A percentile compares a stretch with the other conserved stretches of the same genome.
Conservation (phyloP, 2,329 filamentous ascomycete genomes). For the Ceratocystis albifundus region DNA sequence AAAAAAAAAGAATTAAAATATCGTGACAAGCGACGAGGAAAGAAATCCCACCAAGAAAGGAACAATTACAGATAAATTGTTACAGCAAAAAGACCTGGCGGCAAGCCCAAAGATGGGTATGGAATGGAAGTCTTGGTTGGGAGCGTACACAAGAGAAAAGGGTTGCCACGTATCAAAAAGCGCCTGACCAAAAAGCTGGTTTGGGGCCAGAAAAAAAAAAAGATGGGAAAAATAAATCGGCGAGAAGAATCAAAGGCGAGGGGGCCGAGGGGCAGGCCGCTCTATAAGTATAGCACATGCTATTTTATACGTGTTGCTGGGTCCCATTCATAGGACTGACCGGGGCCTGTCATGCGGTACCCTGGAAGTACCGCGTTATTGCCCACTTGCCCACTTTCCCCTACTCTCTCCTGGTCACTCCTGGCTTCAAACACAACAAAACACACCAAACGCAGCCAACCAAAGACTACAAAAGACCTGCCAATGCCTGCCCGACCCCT, state of each 20-base stretch:
- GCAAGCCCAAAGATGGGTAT: not conserved
- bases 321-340: slow-evolving; percentile 6
- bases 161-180: slow-evolving; percentile 14
- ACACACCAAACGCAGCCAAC: too few species aligned
- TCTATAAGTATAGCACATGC: slow-evolving; percentile 36
- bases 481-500: slow-evolving; percentile 8
- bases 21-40: not conserved
- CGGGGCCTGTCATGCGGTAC: slow-evolving; percentile 17
- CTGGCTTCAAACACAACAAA: not conserved
- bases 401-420: not conserved
- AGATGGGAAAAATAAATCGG: slow-evolving; percentile 21
- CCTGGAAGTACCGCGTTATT: slow-evolving; percentile 18
- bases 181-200: slow-evolving; percentile 11
- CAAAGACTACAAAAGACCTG: slow-evolving; percentile 1
- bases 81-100: not conserved
- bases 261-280: slow-evolving; percentile 34
- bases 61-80: not conserved
- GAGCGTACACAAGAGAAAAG: slow-evolving; percentile 4
- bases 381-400: not conserved
- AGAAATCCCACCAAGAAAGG: not conserved
- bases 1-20: slow-evolving; percentile 12
- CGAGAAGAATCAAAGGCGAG: slow-evolving; percentile 23
- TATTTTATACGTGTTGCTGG: slow-evolving; percentile 36
- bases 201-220: slow-evolving; percentile 15
- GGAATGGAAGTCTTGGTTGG: not conserved